Evolutionary conservation across 768 basidiomycete species (phyloP).

Genomic region (Omphalotus guepiniiformis): DNA sequence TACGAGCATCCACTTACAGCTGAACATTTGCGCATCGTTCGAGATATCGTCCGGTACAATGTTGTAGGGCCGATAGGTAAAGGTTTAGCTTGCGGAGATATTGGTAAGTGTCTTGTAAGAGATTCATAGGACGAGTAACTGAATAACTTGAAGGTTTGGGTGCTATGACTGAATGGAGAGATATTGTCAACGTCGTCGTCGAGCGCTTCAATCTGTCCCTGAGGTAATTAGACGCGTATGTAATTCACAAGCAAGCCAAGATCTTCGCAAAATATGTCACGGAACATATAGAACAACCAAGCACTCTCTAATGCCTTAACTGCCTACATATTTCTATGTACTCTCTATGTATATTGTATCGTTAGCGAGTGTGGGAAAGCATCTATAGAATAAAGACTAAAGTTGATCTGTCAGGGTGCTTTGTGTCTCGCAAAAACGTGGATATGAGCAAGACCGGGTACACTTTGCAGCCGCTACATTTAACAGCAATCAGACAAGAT

Average conservation of each 20-base stretch:
- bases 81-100: constrained; percentile 84
- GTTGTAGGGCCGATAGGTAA: constrained; percentile 89
- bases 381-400: too few relatives aligned
- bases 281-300: too few relatives aligned
- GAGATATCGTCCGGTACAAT: constrained; percentile 72
- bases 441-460: constrained; percentile 77
- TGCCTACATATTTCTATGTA: too few relatives aligned
- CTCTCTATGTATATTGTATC: too few relatives aligned
- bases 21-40: constrained; percentile 72
- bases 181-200: constrained; percentile 75
- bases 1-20: constrained; percentile 90
- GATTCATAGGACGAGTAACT: not conserved
- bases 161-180: constrained; percentile 96
- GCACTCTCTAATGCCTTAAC: too few relatives aligned
- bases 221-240: too few relatives aligned
- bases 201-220: constrained; percentile 48
- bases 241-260: too few relatives aligned
- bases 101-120: constrained; percentile 50
- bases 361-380: too few relatives aligned
- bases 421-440: constrained; percentile 79
- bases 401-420: too few relatives aligned
- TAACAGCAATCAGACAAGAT: not conserved
- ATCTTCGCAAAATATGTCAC: too few relatives aligned
- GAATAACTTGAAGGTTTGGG: constrained; percentile 57
- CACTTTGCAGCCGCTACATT: constrained; percentile 71